Evolutionary conservation across 495 filamentous ascomycete genomes (phyloP).

Genomic region (Tuber aestivum): DNA sequence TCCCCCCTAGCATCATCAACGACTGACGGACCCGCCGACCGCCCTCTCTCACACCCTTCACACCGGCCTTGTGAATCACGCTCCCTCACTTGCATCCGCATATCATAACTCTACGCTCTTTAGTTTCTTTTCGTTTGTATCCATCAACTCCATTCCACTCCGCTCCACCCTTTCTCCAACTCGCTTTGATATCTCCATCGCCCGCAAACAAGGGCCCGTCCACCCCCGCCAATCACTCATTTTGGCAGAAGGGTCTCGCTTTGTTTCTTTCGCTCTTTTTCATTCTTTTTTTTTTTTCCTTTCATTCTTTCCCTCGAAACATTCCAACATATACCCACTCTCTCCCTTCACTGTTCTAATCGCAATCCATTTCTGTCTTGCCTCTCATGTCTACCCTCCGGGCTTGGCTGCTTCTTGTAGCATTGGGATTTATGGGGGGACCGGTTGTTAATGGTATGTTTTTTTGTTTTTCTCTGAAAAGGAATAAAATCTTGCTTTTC

Average conservation of each 20-base stretch:
- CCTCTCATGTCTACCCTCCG: neutral
- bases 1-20: neutral
- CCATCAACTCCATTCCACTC: neutral
- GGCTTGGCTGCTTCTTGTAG: neutral
- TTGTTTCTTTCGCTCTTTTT: neutral
- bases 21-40: neutral
- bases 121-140: neutral
- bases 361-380: neutral
- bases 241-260: neutral
- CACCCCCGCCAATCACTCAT: neutral
- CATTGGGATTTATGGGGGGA: neutral
- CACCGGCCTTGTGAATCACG: neutral
- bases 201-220: neutral
- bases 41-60: too few relatives aligned
- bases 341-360: neutral
- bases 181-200: neutral
- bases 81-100: neutral
- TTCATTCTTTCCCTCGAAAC: neutral
- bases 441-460: constrained; percentile 5
- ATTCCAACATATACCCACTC: neutral
- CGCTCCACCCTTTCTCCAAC: neutral
- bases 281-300: too few relatives aligned
- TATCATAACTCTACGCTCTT: neutral
- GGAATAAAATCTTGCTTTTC: neutral
- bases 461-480: constrained; percentile 17